Evolutionary conservation across 2,329 filamentous ascomycete genomes (phyloP).

Genomic region (Sporothrix globosa): DNA sequence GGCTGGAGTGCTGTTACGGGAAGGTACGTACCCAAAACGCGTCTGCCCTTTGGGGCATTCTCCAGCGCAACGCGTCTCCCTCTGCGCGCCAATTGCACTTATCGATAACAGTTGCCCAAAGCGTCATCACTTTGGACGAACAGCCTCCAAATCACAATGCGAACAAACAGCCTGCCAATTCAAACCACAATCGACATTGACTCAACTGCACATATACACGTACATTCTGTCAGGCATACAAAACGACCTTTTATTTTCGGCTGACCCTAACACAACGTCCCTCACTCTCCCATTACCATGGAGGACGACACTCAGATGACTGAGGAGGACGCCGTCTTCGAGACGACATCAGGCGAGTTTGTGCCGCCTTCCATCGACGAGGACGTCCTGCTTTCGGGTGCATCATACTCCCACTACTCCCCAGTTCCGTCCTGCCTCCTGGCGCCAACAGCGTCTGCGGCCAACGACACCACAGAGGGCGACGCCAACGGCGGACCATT

Average conservation of each 20-base stretch:
- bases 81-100: constrained; percentile 19
- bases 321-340: constrained; percentile 44
- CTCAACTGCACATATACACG: not conserved
- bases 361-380: constrained; percentile 70
- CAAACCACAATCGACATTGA: too few relatives aligned
- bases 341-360: constrained; percentile 50
- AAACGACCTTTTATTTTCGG: not conserved
- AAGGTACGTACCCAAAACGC: constrained; percentile 28
- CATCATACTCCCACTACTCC: constrained; percentile 73
- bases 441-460: constrained; percentile 41
- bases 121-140: too few relatives aligned
- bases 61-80: constrained; percentile 27
- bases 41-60: constrained; percentile 15
- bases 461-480: constrained; percentile 31
- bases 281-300: not conserved
- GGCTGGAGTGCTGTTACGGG: not conserved
- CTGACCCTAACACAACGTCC: not conserved
- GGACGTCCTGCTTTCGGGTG: constrained; percentile 61
- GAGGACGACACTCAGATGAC: constrained; percentile 29
- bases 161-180: not conserved
- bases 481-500: constrained; percentile 16
- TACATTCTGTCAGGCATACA: not conserved
- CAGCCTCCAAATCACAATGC: not conserved
- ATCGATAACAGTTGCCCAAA: constrained; percentile 19
- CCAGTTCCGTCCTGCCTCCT: constrained; percentile 65